phyloP scores from a whole-genome alignment of 1,284 basidiomycete species.

The Ceratobasidium theobromae region DNA sequence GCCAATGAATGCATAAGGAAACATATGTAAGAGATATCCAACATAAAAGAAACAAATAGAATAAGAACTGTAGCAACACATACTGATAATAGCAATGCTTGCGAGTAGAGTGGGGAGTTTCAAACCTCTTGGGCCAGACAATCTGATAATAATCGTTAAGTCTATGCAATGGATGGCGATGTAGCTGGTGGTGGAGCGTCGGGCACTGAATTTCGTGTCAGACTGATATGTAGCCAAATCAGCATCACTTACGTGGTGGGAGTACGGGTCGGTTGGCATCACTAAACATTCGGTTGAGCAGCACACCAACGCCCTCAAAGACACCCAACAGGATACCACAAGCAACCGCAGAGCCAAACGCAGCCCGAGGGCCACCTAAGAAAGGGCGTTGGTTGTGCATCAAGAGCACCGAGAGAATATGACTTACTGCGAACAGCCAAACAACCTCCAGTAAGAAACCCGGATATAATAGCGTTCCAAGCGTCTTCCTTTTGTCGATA shows the following conservation, averaged over 20 bases:
- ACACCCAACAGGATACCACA: constrained; percentile 97
- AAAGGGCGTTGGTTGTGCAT: background rate
- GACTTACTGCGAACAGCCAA: constrained; percentile 89
- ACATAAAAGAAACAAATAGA: background rate
- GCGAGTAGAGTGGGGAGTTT: constrained; percentile 17
- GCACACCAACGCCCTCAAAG: constrained; percentile 91
- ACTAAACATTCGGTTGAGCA: constrained; percentile 80
- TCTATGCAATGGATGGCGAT: constrained; percentile 29
- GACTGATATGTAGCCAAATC: background rate
- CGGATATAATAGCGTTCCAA: constrained; percentile 98
- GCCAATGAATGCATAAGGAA: constrained; percentile 12
- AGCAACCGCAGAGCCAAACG: constrained; percentile 87
- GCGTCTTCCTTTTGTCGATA: constrained; percentile 98
- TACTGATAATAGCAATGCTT: background rate
- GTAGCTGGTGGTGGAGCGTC: constrained; percentile 22
- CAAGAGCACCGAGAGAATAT: background rate
- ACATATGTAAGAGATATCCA: constrained; percentile 7
- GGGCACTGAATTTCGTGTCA: constrained; percentile 21
- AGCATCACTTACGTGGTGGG: constrained; percentile 47
- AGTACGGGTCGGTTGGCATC: constrained; percentile 78
- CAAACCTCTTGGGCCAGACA: background rate
- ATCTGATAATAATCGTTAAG: constrained; percentile 10
- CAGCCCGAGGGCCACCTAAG: constrained; percentile 87
- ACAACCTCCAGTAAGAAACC: constrained; percentile 97
- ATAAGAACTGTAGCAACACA: constrained; percentile 9